A percentile compares a stretch with the other conserved stretches of the same genome.
phyloP scores from a whole-genome alignment of 768 basidiomycete genomes.

The Lentinula detonsa region DNA sequence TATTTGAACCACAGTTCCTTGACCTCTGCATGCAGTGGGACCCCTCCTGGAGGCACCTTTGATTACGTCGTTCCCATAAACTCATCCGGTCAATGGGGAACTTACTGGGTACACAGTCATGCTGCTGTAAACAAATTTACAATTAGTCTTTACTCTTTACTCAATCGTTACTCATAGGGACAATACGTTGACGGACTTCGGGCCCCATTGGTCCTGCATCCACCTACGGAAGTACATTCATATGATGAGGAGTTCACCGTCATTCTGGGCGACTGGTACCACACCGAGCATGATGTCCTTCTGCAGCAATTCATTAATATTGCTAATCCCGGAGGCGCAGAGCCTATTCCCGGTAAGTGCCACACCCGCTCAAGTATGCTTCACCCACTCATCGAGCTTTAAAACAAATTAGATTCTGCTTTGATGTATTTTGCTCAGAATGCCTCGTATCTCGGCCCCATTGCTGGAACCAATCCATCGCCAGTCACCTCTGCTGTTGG shows the following conservation, averaged over 20 bases:
- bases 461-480: constrained; percentile 40
- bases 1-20: background rate
- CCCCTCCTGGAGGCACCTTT: constrained; percentile 65
- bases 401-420: constrained; percentile 49
- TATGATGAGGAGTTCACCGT: constrained; percentile 94
- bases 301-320: constrained; percentile 62
- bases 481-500: constrained; percentile 57
- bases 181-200: constrained; percentile 94
- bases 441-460: constrained; percentile 60
- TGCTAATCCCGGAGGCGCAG: constrained; percentile 76
- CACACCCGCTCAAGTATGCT: background rate
- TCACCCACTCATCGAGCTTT: background rate
- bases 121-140: constrained; percentile 31
- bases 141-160: background rate
- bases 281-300: constrained; percentile 61
- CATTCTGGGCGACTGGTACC: constrained; percentile 90
- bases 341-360: constrained; percentile 75
- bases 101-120: constrained; percentile 80
- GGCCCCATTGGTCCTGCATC: constrained; percentile 78
- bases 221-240: constrained; percentile 51
- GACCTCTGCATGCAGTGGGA: constrained; percentile 42
- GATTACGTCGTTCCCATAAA: constrained; percentile 73
- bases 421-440: constrained; percentile 83
- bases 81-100: constrained; percentile 66
- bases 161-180: constrained; percentile 35